These are phyloP conservation scores for Colletotrichum trifolii DNA, from an alignment of 2,329 filamentous ascomycete species.

Conservation along the genomic window DNA sequence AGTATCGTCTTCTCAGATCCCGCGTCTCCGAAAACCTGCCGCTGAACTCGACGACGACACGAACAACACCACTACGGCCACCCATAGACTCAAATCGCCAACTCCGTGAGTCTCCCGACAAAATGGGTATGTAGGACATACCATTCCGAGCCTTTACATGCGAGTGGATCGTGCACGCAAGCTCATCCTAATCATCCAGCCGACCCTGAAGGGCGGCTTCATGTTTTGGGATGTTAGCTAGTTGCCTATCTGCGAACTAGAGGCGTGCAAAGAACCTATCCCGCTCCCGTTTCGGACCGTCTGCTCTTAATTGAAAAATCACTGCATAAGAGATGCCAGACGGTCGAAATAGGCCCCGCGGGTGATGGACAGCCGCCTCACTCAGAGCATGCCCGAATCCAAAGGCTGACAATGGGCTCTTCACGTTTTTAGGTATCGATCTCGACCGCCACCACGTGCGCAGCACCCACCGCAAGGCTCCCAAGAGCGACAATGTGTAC, in stretches of 20 bases:
- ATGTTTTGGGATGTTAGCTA: background rate
- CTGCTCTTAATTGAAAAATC: background rate
- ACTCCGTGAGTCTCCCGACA: slow-evolving; percentile 60
- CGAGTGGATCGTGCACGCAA: slow-evolving; percentile 44
- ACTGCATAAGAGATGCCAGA: background rate
- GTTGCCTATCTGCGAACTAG: slow-evolving; percentile 36
- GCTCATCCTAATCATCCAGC: background rate
- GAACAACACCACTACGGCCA: slow-evolving; percentile 40
- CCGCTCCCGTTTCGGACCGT: slow-evolving; percentile 25
- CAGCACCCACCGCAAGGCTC: slow-evolving; percentile 86
- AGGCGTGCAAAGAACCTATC: slow-evolving; percentile 38
- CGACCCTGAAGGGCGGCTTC: background rate
- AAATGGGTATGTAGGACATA: slow-evolving; percentile 69
- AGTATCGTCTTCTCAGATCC: background rate
- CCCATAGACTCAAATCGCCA: slow-evolving; percentile 50
- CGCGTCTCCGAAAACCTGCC: slow-evolving; percentile 18
- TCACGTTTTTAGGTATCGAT: slow-evolving; percentile 73
- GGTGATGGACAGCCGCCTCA: slow-evolving; percentile 48
- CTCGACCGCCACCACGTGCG: slow-evolving; percentile 76
- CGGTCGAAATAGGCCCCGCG: background rate
- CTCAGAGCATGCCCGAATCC: slow-evolving; percentile 70
- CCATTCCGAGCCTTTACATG: slow-evolving; percentile 52
- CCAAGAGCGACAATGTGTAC: slow-evolving; percentile 99
- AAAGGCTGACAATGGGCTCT: slow-evolving; percentile 70
- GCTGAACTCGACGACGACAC: slow-evolving; percentile 46